Percentiles rank a stretch among this genome's conserved stretches.
These are phyloP conservation scores for Malassezia restricta DNA, from an alignment of 1,284 basidiomycete genomes.

Conservation along the genomic window DNA sequence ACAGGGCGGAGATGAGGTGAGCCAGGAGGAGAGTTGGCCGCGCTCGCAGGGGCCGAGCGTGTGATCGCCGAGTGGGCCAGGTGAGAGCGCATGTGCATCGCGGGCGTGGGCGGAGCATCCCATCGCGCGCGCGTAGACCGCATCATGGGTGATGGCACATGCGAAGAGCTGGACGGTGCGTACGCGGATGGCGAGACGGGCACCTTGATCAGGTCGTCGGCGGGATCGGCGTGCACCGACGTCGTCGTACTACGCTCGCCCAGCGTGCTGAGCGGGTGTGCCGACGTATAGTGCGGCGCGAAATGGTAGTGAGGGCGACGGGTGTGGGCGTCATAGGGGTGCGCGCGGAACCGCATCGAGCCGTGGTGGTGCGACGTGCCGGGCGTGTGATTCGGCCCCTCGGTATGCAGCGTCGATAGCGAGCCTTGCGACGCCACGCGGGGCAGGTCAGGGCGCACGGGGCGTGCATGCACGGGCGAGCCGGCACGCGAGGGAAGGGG, in stretches of 20 bases:
- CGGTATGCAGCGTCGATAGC: conserved; percentile 16
- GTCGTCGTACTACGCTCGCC: conserved; percentile 34
- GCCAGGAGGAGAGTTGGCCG: conserved; percentile 17
- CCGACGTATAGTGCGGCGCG: conserved; percentile 37
- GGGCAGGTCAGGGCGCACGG: conserved; percentile 11
- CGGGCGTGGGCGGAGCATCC: background rate
- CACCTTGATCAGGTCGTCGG: conserved; percentile 7
- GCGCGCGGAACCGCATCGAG: conserved; percentile 37
- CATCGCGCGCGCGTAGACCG: background rate
- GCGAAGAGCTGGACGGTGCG: background rate
- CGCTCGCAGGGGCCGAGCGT: conserved; percentile 18
- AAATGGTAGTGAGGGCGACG: conserved; percentile 13
- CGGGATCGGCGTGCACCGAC: conserved; percentile 17
- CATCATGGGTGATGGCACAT: background rate
- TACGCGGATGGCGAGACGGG: background rate
- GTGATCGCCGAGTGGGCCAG: background rate
- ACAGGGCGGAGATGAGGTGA: conserved; percentile 10
- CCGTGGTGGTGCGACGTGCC: conserved; percentile 35
- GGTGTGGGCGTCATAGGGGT: conserved; percentile 26
- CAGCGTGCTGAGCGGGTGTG: conserved; percentile 27
- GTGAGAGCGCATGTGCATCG: background rate
- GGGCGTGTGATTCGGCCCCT: conserved; percentile 35
- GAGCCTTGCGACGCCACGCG: conserved; percentile 20
- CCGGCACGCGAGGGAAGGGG: conserved; percentile 34
- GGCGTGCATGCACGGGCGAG: conserved; percentile 26